Conservation (phyloP, 495 filamentous ascomycete genomes). For the Penicillium odoratum region DNA sequence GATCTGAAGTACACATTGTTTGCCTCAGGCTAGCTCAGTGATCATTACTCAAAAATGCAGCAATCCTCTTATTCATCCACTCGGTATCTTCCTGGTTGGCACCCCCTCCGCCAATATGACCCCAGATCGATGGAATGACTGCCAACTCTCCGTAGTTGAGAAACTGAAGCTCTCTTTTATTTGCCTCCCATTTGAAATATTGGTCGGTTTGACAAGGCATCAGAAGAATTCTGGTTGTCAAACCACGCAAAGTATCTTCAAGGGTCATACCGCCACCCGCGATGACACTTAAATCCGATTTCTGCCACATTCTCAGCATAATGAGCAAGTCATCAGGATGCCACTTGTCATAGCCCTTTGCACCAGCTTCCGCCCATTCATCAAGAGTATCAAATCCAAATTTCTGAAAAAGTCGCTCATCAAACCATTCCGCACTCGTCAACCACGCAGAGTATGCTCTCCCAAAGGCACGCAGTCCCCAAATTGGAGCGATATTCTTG, state of each 20-base stretch:
- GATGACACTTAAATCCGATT: conserved; percentile 53
- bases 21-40: too few species aligned
- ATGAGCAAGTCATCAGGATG: conserved; percentile 61
- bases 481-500: conserved; percentile 21
- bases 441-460: conserved; percentile 68
- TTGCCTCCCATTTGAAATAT: conserved; percentile 64
- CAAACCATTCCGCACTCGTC: conserved; percentile 64
- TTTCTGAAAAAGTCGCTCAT: conserved; percentile 55
- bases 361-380: conserved; percentile 60
- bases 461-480: conserved; percentile 62
- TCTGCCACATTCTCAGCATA: conserved; percentile 67
- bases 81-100: conserved; percentile 53
- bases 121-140: conserved; percentile 60
- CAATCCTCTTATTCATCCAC: conserved; percentile 59
- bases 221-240: conserved; percentile 57
- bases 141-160: conserved; percentile 45
- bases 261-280: conserved; percentile 44
- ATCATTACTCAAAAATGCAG: conserved; percentile 25
- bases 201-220: conserved; percentile 62
- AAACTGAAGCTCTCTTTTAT: conserved; percentile 52
- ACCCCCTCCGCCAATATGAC: conserved; percentile 58
- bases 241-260: conserved; percentile 50
- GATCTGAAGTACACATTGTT: too few species aligned
- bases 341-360: conserved; percentile 31
- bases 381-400: conserved; percentile 54